Evolutionary conservation across 2,329 filamentous ascomycete genomes (phyloP), one percentile per base, ranked within the genome.

Genomic region (Scopulariopsis brevicaulis): DNA sequence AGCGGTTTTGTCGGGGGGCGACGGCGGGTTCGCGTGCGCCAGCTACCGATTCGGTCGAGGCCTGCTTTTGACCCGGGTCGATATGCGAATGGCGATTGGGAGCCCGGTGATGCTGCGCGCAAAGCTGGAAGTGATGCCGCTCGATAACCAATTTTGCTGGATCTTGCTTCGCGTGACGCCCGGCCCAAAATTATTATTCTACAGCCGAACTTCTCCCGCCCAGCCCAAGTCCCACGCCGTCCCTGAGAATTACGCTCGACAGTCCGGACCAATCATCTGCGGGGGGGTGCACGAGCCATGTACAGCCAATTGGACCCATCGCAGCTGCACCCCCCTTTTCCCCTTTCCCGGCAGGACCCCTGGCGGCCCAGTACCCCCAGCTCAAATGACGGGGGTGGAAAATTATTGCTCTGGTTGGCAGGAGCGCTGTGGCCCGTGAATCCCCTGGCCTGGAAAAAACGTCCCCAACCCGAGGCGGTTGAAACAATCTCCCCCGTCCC

Each of bases 301-400:
- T 2, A 1, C 6, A 40, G 58, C 62, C 50, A 58, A 63, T 62
- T 64, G 62, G 61, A 43, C 51, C 37, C 4, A 10, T 25, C 28
- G 28, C 28, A 32, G 56, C 61, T 55, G 61, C 64, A 63, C 63
- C 64, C 68, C 67, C 68, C 66, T 73, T 72, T 72, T 73, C 74
- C 74, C 70, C 72, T 73, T 72, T 67, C 70, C 65, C 46, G 43
- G 46, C 59, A 24, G n/a, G 34, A 46, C 54, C 58, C 58, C 53
- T 56, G 50, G 55, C 51, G 35, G 35, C 50, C 8, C 8, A 48
- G 52, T 53, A n/a, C 52, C 56, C 50, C 51, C 56, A 48, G 56
- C 34, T 50, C 48, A 53, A 54, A 58, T 52, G 51, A 37, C 56
- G 53, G 56, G 28, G 48, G 34, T 54, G 56, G 56, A 58, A 58